Conservation (phyloP, 345 rosid genomes). For the Aquilaria yunnanensis region DNA sequence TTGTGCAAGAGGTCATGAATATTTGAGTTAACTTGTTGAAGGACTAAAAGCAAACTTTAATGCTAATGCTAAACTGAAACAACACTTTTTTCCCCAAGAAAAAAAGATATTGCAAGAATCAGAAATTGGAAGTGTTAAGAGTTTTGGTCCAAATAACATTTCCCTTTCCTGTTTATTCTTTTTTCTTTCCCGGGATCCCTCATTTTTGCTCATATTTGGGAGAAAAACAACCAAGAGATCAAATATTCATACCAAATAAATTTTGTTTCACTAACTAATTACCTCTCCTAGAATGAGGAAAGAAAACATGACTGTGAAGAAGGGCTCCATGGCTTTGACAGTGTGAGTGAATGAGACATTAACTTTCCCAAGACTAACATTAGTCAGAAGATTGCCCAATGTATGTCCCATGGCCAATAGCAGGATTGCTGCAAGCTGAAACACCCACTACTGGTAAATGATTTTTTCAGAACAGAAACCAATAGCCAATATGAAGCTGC, state of each 20-base stretch:
- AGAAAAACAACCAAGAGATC: too few relatives aligned
- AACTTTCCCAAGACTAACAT: conserved; percentile 69
- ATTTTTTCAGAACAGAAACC: neutral
- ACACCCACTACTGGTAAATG: neutral
- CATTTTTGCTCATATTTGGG: too few relatives aligned
- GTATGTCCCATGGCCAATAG: conserved; percentile 80
- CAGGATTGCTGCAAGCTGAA: conserved; percentile 57
- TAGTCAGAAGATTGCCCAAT: conserved; percentile 76
- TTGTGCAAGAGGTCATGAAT: conserved; percentile 3
- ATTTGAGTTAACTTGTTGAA: neutral
- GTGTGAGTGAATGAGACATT: conserved; percentile 93
- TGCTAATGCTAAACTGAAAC: neutral
- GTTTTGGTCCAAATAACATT: too few relatives aligned
- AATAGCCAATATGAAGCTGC: neutral
- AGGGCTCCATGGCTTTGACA: conserved; percentile 90
- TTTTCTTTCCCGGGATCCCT: neutral
- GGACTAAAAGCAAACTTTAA: neutral
- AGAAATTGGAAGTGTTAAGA: too few relatives aligned
- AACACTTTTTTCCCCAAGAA: too few relatives aligned
- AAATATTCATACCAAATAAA: too few relatives aligned
- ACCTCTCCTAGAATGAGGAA: conserved; percentile 67
- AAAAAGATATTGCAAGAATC: too few relatives aligned
- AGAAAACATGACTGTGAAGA: conserved; percentile 77
- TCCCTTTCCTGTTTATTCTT: too few relatives aligned
- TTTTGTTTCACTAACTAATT: neutral